Conservation (phyloP, 805 yeast species). For the Candida maris region DNA sequence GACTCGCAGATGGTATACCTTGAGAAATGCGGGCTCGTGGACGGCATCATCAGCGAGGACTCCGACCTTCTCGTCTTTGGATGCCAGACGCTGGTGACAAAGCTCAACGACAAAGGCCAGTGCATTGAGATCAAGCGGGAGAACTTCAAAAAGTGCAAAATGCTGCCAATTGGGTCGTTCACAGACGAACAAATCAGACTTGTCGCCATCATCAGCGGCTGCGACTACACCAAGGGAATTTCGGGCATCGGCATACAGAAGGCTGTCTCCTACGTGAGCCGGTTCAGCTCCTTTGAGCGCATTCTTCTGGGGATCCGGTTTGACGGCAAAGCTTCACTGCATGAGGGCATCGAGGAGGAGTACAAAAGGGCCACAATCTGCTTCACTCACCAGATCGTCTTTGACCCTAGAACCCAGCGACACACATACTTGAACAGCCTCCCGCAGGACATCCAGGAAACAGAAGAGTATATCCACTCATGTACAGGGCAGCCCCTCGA, state of each 20-base stretch:
- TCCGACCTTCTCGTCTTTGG: slow-evolving; percentile 92
- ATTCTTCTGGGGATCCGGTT: slow-evolving; percentile 53
- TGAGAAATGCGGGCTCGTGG: slow-evolving; percentile 68
- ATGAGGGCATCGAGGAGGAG: slow-evolving; percentile 55
- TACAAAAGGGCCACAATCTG: slow-evolving; percentile 69
- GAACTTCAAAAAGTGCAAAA: slow-evolving; percentile 38
- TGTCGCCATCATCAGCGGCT: slow-evolving; percentile 89
- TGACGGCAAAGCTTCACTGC: slow-evolving; percentile 57
- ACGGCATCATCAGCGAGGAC: slow-evolving; percentile 90
- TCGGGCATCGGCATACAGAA: slow-evolving; percentile 76
- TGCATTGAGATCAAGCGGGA: slow-evolving; percentile 67
- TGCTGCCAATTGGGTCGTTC: slow-evolving; percentile 44
- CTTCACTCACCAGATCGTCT: slow-evolving; percentile 82
- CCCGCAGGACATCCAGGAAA: slow-evolving; percentile 37
- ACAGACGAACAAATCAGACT: slow-evolving; percentile 58
- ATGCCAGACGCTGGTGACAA: slow-evolving; percentile 69
- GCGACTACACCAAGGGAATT: slow-evolving; percentile 91
- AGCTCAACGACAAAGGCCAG: slow-evolving; percentile 64
- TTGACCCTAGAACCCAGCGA: slow-evolving; percentile 51
- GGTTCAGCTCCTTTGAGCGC: slow-evolving; percentile 48
- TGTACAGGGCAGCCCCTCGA: slow-evolving; percentile 47
- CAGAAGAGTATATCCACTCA: slow-evolving; percentile 20
- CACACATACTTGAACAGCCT: slow-evolving; percentile 60
- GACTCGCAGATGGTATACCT: slow-evolving; percentile 94
- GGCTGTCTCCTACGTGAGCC: slow-evolving; percentile 59